Evolutionary conservation across 2,329 filamentous ascomycete species (phyloP), one percentile per base, ranked within the genome.

Genomic region (Aspergillus hiratsukae): DNA sequence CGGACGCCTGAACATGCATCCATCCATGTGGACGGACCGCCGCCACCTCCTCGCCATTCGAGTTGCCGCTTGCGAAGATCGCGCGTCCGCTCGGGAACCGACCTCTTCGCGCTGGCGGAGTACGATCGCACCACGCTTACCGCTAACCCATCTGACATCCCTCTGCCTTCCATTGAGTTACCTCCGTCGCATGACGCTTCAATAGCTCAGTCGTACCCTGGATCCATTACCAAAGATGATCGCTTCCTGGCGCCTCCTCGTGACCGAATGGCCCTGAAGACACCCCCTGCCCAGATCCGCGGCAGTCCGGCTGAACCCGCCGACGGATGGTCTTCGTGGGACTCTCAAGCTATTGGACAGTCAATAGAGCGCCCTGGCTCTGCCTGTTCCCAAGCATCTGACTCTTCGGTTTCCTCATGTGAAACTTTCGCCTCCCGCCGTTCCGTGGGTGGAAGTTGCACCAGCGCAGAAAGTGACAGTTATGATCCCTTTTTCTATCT

Each of bases 361-460:
- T 70, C 72, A 23, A 79, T 84, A 51, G 75, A 76, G 63, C 79
- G 85, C 46, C 81, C 84, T 3, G 76, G 77, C 6, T 87, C 85
- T 3, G 78, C 81, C 4, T 82, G 80, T 63, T 86, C 83, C 2
- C 78, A 80, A 55, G 76, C 81, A 48, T 87, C 84, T 2, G 81
- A 87, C 66, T 87, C 85, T 0, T 87, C 85, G 2, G 70, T 82
- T 19, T 85, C 83, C 11, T 87, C 85, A 0, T 77, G 78, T 51
- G 81, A 80, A 62, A 86, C 82, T 23, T 78, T 79, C 51, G 75
- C 77, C 17, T 84, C 83, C 2, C 80, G 80, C 57, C 78, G 78
- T n/a, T 84, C 83, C 6, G 72, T 83, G 63, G 78, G 82, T 56
- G 82, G 81, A 56, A 85, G 82, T 66, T 85, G 82, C 66, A 83